These are phyloP conservation scores for Candida pseudocylindracea DNA, from an alignment of 1,139 yeast species.

Conservation along the genomic window DNA sequence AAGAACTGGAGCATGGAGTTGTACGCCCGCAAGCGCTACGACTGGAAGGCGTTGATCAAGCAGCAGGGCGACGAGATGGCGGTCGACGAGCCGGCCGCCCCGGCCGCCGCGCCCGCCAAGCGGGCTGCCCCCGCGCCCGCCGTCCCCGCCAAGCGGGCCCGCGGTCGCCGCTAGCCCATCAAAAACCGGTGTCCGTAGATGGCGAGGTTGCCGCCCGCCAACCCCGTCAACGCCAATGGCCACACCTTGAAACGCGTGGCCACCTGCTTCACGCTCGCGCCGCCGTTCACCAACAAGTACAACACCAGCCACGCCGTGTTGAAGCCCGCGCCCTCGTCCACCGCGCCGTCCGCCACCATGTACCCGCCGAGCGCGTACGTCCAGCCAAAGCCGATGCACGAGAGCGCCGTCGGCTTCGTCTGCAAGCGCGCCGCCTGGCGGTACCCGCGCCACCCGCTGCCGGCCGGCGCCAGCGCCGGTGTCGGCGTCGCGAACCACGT, in stretches of 20 bases:
- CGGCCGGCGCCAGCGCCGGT: slow-evolving; percentile 6
- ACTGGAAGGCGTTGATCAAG: slow-evolving; percentile 58
- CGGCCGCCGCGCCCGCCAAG: slow-evolving; percentile 2
- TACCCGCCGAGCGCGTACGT: slow-evolving; percentile 49
- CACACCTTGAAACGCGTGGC: slow-evolving; percentile 15
- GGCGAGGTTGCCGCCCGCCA: slow-evolving; percentile 40
- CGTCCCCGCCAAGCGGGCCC: too few relatives aligned
- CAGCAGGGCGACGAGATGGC: slow-evolving; percentile 33
- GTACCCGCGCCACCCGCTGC: slow-evolving; percentile 11
- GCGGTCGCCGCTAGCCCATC: too few relatives aligned
- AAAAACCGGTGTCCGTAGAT: slow-evolving; percentile 41
- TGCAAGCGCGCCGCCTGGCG: slow-evolving; percentile 9
- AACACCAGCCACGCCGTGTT: slow-evolving; percentile 71
- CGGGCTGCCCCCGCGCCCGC: too few relatives aligned
- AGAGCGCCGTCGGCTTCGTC: slow-evolving; percentile 14
- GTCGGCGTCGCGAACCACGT: slow-evolving; percentile 16
- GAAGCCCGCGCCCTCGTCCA: slow-evolving; percentile 69
- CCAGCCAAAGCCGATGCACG: slow-evolving; percentile 11
- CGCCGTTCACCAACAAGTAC: slow-evolving; percentile 57
- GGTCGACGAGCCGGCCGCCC: slow-evolving; percentile 16
- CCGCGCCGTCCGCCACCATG: slow-evolving; percentile 1
- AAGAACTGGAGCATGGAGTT: slow-evolving; percentile 81
- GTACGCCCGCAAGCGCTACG: slow-evolving; percentile 49
- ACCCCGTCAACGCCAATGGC: slow-evolving; percentile 36
- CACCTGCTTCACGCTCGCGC: slow-evolving; percentile 23